Conservation (phyloP, 1,139 yeast genomes). For the Protomyces gravidus region DNA sequence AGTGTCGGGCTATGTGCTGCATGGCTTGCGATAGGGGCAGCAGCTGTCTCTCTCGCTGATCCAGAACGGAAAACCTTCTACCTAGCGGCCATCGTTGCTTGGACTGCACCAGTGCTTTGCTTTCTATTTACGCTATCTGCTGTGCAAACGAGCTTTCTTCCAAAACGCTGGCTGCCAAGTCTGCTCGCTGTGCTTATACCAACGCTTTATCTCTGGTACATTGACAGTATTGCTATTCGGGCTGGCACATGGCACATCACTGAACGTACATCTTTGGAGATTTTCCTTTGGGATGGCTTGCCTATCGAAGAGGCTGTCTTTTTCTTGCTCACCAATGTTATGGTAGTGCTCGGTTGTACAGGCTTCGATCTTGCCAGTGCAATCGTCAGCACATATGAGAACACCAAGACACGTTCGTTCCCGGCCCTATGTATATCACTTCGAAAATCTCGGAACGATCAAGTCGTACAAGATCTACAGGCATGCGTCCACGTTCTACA, state of each 20-base stretch:
- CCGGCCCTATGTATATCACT: conserved; percentile 6
- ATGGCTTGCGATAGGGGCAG: background rate
- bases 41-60: background rate
- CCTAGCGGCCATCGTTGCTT: conserved; percentile 21
- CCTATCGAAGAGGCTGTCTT: conserved; percentile 28
- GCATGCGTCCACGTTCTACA: conserved; percentile 13
- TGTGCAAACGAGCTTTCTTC: conserved; percentile 4
- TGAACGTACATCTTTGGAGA: conserved; percentile 12
- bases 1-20: background rate
- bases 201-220: conserved; percentile 21
- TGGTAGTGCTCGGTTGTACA: conserved; percentile 28
- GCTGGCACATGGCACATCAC: conserved; percentile 29
- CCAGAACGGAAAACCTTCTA: conserved; percentile 14
- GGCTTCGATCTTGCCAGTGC: conserved; percentile 26
- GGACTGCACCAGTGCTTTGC: conserved; percentile 25
- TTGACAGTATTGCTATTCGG: conserved; percentile 26
- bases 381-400: conserved; percentile 12
- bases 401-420: conserved; percentile 5
- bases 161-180: conserved; percentile 1
- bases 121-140: conserved; percentile 23
- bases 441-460: conserved; percentile 1
- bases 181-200: conserved; percentile 9
- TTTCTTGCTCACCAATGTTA: conserved; percentile 18
- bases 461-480: conserved; percentile 9
- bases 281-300: conserved; percentile 17